Base-by-base conservation (phyloP, 129 eudicot genomes). In the Glebionis coronaria region DNA sequence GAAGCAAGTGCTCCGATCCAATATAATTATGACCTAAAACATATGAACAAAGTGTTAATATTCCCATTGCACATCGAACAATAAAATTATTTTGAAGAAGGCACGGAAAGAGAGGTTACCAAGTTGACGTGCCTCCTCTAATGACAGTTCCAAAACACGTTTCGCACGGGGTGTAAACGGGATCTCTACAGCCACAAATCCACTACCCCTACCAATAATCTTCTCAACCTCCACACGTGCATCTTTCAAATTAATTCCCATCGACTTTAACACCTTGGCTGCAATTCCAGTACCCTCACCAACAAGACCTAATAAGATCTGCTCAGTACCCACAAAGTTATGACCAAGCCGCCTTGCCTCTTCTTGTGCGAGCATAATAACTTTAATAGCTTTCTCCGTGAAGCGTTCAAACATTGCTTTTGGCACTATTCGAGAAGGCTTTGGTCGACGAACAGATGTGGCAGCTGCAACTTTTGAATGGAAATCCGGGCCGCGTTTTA, bases 241-340 rank as follows among this genome's bases (percentile, higher is more conserved):
- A 82, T 90, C 95, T 81, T 90, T 90, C 79, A 90, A 80, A 79
- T 87, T 90, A 42, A 90, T 86, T 20, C 97, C 97, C 97, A 90
- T 90, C 6, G 97, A 90, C 76, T 90, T 90, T 10, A 90, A 83
- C 35, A 90, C 97, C 80, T 90, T 90, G 2, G 95, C 97, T 68
- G 95, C 97, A 76, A 90, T 90, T 2, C 97, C 97, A 40, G 97
- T 90, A 44, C 97, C 97, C 70, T 87, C 95, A 50, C 97, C 97
- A 76, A 90, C 81, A 67, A 90, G 95, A 21, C 97, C 95, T 58
- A 87, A 71, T 68, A 90, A 66, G 25, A 90, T 84, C 79, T 90
- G 95, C 79, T 87, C 91, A 21, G 97, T 87, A 16, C 95, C 92
- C 58, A 87, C 95, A 77, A 87, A 90, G 65, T 87, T 87, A 64